Evolutionary conservation across 1,139 yeast species (phyloP).

Genomic region (Geotrichum klebahnii): DNA sequence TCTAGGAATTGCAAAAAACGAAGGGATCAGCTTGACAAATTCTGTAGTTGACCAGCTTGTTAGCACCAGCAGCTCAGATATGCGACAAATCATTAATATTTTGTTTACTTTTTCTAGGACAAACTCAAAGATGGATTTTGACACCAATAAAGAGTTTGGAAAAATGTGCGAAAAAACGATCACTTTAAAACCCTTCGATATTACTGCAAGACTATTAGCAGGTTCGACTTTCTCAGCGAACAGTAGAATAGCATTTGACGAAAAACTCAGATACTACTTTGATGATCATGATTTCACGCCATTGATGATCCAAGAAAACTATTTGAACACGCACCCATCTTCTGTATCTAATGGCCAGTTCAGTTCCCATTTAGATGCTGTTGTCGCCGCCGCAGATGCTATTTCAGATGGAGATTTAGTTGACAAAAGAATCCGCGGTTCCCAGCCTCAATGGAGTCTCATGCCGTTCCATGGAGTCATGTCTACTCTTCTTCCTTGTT

Average conservation of each 20-base stretch:
- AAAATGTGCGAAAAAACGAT: conserved; percentile 84
- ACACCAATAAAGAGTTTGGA: conserved; percentile 49
- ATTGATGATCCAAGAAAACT: conserved; percentile 93
- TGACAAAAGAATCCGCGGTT: conserved; percentile 75
- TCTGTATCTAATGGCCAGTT: conserved; percentile 22
- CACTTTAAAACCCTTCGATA: conserved; percentile 89
- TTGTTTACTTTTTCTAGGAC: conserved; percentile 72
- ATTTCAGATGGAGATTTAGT: conserved; percentile 78
- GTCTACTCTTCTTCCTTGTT: conserved; percentile 81
- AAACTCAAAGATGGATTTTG: conserved; percentile 62
- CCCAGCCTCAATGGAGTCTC: conserved; percentile 94
- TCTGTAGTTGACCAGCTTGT: conserved; percentile 79
- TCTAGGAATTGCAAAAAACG: conserved; percentile 87
- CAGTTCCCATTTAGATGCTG: conserved; percentile 53
- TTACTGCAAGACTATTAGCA: conserved; percentile 62
- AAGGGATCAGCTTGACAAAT: conserved; percentile 74
- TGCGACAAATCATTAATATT: conserved; percentile 88
- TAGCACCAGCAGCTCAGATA: conserved; percentile 81
- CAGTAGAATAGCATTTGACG: conserved; percentile 58
- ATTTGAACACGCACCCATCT: conserved; percentile 59
- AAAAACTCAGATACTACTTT: conserved; percentile 83
- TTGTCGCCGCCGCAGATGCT: conserved; percentile 78
- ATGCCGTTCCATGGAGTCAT: conserved; percentile 88
- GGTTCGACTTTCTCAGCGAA: conserved; percentile 57
- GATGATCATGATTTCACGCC: conserved; percentile 95